phyloP scores from a whole-genome alignment of 495 filamentous ascomycete species.

The Hypoxylon fuscum region DNA sequence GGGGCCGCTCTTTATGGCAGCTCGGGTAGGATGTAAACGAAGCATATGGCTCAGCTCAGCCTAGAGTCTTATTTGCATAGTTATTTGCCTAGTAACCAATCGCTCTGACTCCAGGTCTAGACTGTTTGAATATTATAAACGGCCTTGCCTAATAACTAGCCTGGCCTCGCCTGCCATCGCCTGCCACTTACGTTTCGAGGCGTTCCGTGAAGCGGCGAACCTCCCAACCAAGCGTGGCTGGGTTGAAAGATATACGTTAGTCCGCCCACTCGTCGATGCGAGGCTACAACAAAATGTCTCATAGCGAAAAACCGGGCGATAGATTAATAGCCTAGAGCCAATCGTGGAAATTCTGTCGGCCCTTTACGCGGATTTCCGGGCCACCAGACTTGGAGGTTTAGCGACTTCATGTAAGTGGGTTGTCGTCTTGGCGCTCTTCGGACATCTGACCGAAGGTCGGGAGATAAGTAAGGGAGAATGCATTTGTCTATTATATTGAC shows the following conservation, averaged over 20 bases:
- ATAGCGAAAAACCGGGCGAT: constrained; percentile 28
- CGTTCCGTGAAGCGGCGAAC: constrained; percentile 13
- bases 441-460: constrained; percentile 23
- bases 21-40: no score
- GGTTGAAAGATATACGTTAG: constrained; percentile 8
- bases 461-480: constrained; percentile 14
- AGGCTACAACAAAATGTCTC: constrained; percentile 38
- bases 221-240: constrained; percentile 13
- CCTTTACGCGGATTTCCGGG: constrained; percentile 40
- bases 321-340: constrained; percentile 29
- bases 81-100: not conserved
- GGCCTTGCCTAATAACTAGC: not conserved
- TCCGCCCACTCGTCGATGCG: constrained; percentile 16
- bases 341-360: constrained; percentile 23
- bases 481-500: not conserved
- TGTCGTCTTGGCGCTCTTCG: constrained; percentile 21
- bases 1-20: constrained; percentile 8
- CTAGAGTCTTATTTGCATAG: not conserved
- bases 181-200: constrained; percentile 1
- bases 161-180: no score
- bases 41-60: constrained; percentile 9
- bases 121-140: not conserved
- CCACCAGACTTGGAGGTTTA: constrained; percentile 31
- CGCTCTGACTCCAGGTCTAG: not conserved
- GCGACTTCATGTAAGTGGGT: constrained; percentile 19